phyloP scores from a whole-genome alignment of 495 filamentous ascomycete genomes.

The Penicillium silybi region DNA sequence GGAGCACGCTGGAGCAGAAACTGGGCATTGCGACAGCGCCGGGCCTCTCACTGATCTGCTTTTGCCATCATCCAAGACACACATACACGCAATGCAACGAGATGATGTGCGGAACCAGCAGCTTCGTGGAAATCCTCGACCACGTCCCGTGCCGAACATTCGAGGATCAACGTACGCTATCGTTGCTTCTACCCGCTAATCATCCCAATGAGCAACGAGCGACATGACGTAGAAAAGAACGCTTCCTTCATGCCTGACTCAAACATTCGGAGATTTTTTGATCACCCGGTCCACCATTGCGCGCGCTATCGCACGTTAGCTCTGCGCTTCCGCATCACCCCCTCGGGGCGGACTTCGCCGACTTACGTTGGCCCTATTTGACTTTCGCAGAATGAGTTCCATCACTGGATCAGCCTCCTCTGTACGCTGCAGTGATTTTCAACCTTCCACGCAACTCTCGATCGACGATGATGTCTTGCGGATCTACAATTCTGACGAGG shows the following conservation, averaged over 20 bases:
- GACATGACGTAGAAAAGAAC: background rate
- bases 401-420: background rate
- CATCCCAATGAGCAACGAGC: background rate
- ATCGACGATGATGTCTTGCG: background rate
- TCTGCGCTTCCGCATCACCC: slow-evolving; percentile 18
- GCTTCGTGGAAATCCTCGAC: background rate
- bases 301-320: slow-evolving; percentile 14
- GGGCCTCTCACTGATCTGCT: background rate
- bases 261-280: background rate
- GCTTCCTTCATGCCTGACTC: background rate
- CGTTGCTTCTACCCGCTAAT: background rate
- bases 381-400: background rate
- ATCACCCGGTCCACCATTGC: slow-evolving; percentile 6
- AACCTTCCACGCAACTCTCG: background rate
- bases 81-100: slow-evolving; percentile 3
- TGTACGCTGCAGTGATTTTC: background rate
- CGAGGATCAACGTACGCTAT: background rate
- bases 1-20: background rate
- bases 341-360: background rate
- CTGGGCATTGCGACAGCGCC: slow-evolving; percentile 1
- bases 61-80: slow-evolving; percentile 4
- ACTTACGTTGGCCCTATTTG: slow-evolving; percentile 7
- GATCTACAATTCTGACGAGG: background rate
- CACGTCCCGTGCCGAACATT: background rate
- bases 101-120: background rate